Evolutionary conservation across 305 asterid species (phyloP).

Genomic region (Coffea humblotiana): DNA sequence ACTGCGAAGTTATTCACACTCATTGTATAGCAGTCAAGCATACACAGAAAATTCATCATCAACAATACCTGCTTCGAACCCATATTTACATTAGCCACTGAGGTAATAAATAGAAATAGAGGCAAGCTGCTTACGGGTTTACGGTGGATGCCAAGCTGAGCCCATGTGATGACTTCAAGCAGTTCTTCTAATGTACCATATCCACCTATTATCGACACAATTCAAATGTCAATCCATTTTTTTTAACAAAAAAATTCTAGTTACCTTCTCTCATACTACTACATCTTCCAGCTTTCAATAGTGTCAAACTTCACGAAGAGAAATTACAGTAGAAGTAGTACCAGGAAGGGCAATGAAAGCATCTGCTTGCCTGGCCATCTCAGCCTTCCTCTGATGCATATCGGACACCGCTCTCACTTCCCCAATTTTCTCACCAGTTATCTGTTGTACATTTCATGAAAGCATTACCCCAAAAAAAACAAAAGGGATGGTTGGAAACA

Average conservation of each 20-base stretch:
- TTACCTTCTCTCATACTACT: background rate
- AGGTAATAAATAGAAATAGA: background rate
- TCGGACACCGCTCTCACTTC: slow-evolving; percentile 79
- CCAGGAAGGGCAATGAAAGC: slow-evolving; percentile 98
- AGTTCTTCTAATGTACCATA: slow-evolving; percentile 98
- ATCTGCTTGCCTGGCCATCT: slow-evolving; percentile 95
- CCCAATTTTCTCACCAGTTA: slow-evolving; percentile 80
- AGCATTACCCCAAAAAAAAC: background rate
- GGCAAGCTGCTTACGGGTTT: slow-evolving; percentile 63
- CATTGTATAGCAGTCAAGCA: background rate
- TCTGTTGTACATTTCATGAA: slow-evolving; percentile 30
- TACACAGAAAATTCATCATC: background rate
- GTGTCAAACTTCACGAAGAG: background rate
- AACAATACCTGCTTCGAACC: background rate
- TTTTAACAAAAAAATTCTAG: background rate
- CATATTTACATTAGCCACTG: background rate
- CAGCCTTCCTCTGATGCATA: slow-evolving; percentile 96
- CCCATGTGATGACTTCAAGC: slow-evolving; percentile 96
- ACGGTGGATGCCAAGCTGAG: slow-evolving; percentile 91
- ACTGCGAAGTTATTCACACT: background rate
- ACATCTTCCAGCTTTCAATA: background rate
- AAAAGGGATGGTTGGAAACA: background rate
- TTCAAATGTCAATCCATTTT: background rate
- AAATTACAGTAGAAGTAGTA: slow-evolving; percentile 10
- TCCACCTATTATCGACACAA: slow-evolving; percentile 53